A percentile compares a stretch with the other conserved stretches of the same genome.
These are phyloP conservation scores for Zygosaccharomyces sapae DNA, from an alignment of 1,139 yeast genomes.

Conservation along the genomic window DNA sequence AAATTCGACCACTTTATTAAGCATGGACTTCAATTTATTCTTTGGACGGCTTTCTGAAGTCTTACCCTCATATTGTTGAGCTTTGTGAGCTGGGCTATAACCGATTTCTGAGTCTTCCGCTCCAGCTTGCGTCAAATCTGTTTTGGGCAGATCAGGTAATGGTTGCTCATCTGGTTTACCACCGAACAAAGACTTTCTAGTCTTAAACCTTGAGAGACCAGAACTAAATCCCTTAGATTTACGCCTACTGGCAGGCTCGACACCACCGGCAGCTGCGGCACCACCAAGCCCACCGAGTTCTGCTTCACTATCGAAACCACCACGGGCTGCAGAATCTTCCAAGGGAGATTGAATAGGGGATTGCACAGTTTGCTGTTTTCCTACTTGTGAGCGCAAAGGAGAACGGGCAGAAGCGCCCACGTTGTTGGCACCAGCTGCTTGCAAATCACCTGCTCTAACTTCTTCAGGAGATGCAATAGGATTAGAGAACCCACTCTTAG, in stretches of 20 bases:
- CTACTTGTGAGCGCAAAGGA: background rate
- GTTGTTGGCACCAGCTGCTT: background rate
- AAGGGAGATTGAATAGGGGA: background rate
- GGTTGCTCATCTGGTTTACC: background rate
- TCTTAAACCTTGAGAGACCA: background rate
- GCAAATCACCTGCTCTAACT: background rate
- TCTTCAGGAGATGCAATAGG: background rate
- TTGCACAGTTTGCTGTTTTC: background rate
- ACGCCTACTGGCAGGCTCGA: background rate
- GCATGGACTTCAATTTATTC: conserved; percentile 26
- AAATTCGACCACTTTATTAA: conserved; percentile 31
- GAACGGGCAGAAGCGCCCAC: background rate
- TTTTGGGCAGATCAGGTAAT: background rate
- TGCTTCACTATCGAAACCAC: conserved; percentile 2
- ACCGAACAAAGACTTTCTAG: background rate
- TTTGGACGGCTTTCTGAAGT: conserved; percentile 9
- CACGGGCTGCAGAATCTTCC: conserved; percentile 1
- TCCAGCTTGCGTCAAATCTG: background rate
- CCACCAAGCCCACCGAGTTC: background rate
- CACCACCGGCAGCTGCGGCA: background rate
- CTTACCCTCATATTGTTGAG: background rate
- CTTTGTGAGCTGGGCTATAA: background rate
- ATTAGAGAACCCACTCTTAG: background rate
- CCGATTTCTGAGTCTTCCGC: background rate
- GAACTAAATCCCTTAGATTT: conserved; percentile 4